Percentiles rank a stretch among this genome's conserved stretches.
Conservation (phyloP, 2,329 filamentous ascomycete genomes). For the Colletotrichum sp. region DNA sequence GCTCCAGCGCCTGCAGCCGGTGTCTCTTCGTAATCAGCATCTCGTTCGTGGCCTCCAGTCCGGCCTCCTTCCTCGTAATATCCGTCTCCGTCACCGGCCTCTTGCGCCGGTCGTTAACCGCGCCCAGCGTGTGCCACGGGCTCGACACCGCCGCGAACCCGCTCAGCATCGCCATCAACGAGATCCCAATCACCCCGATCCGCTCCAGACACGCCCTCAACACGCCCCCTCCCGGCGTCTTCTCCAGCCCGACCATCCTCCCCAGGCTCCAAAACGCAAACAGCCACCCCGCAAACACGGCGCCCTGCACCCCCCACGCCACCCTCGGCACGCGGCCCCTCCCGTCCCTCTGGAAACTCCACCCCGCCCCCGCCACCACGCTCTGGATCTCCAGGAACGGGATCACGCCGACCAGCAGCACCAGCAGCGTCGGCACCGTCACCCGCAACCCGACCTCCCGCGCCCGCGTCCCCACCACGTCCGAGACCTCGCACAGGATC, state of each 20-base stretch:
- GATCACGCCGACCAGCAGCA: slow-evolving; percentile 75
- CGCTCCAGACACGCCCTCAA: slow-evolving; percentile 66
- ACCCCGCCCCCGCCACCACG: slow-evolving; percentile 61
- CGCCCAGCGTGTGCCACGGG: slow-evolving; percentile 83
- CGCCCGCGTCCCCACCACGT: slow-evolving; percentile 71
- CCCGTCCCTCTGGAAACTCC: slow-evolving; percentile 64
- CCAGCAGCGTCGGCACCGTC: slow-evolving; percentile 73
- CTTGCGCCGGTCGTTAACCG: slow-evolving; percentile 53
- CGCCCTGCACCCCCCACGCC: slow-evolving; percentile 68
- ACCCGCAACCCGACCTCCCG: slow-evolving; percentile 71
- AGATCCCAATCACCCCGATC: slow-evolving; percentile 84
- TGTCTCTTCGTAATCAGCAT: slow-evolving; percentile 80
- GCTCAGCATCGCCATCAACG: slow-evolving; percentile 85
- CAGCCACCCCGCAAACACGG: slow-evolving; percentile 72
- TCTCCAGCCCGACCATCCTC: slow-evolving; percentile 53
- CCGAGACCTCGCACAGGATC: slow-evolving; percentile 84
- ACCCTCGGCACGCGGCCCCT: slow-evolving; percentile 62
- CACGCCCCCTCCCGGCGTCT: slow-evolving; percentile 31
- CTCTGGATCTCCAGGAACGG: slow-evolving; percentile 81
- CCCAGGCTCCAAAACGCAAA: slow-evolving; percentile 79
- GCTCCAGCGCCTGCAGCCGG: slow-evolving; percentile 72
- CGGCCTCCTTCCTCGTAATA: slow-evolving; percentile 77
- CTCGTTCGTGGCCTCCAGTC: slow-evolving; percentile 78
- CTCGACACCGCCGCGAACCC: slow-evolving; percentile 89
- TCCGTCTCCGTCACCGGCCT: slow-evolving; percentile 75